Evolutionary conservation across 1,139 yeast species (phyloP).

Genomic region (Zygosaccharomyces sapae): DNA sequence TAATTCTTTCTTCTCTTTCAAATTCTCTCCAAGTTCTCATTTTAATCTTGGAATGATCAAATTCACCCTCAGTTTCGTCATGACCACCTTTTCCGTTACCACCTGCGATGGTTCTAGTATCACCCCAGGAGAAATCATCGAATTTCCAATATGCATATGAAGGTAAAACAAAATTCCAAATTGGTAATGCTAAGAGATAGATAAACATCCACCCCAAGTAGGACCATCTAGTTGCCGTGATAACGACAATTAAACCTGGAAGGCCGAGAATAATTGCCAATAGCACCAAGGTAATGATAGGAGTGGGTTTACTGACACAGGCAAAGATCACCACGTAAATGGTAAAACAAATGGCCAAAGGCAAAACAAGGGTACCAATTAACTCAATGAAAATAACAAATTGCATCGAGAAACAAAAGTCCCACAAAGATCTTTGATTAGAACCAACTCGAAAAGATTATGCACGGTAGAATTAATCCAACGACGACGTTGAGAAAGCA

Average conservation of each 20-base stretch:
- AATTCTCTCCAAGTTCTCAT: conserved; percentile 95
- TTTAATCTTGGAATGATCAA: conserved; percentile 79
- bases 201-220: conserved; percentile 80
- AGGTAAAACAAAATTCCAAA: conserved; percentile 94
- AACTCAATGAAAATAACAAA: conserved; percentile 84
- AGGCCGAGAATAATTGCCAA: conserved; percentile 82
- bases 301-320: conserved; percentile 76
- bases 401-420: conserved; percentile 96
- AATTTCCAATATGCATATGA: conserved; percentile 92
- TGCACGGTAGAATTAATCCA: conserved; percentile 99
- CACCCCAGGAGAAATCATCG: conserved; percentile 99
- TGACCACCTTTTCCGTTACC: conserved; percentile 55
- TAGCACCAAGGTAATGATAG: conserved; percentile 70
- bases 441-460: conserved; percentile 83
- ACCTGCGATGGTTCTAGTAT: conserved; percentile 81
- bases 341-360: conserved; percentile 87
- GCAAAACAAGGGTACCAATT: conserved; percentile 85
- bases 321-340: conserved; percentile 75
- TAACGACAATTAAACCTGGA: conserved; percentile 83
- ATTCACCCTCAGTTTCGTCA: conserved; percentile 69
- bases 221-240: conserved; percentile 75
- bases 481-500: conserved; percentile 92
- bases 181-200: conserved; percentile 77
- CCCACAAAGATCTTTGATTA: conserved; percentile 91
- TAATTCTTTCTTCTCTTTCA: conserved; percentile 54